Base-by-base conservation (phyloP, 306 rosid genomes). In the Heteromeles arbutifolia region DNA sequence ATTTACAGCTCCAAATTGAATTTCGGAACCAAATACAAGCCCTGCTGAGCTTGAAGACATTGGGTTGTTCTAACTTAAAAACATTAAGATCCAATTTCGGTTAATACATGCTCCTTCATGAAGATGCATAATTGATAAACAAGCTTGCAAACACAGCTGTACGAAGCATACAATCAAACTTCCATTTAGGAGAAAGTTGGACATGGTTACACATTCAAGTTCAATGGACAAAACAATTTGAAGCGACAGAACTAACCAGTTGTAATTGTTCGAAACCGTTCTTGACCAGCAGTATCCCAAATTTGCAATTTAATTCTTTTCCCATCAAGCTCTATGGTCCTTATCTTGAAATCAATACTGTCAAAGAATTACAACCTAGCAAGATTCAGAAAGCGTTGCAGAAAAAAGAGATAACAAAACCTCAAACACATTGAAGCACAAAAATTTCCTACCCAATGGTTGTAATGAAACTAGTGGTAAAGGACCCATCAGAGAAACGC, bases 211-310 rank as follows among this genome's bases (percentile, higher is more conserved):
- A 48, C 61, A 73, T 53, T 34, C 58, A 44, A 75, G 32, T 15
- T 29, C 64, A n/a, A 84, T 12, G 32, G 0, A 58, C n/a, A 72
- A 62, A 58, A 52, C 32, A 76, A 37, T 43, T 57, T 14, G 21
- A 75, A 29, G 77, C 56, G 22, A 34, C 63, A 48, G 83, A 61
- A 87, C 96, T 74, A 77, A 91, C 98, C 98, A 76, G 98, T 93
- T 52, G 98, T 93, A 78, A 93, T 93, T 44, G 97, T 93, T 80
- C 98, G 90, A 79, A 93, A 90, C 25, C 97, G 88, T 78, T 93
- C 98, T 79, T 93, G 97, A 68, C 98, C 98, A 83, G 98, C 97
- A 70, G 98, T 93, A 81, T 93, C 98, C 98, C 98, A 93, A 80
- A 93, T 91, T 90, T 91, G 98, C 88, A 93, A 85, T 79, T 93